These are phyloP conservation scores for Thymus quinquecostatus DNA, from an alignment of 257 asterid species.

Conservation along the genomic window DNA sequence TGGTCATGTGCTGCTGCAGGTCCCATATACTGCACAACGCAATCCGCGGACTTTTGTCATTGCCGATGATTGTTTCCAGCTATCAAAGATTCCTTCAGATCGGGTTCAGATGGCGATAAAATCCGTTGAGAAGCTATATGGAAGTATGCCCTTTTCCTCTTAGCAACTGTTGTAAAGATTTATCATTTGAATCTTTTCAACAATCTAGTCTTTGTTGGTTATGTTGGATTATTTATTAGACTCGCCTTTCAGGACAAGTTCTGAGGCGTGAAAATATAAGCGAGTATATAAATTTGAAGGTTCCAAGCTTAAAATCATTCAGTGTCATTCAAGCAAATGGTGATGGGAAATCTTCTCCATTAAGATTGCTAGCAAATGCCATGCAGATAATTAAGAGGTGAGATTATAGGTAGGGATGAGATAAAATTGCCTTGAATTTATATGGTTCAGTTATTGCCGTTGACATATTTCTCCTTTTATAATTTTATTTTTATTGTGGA, in stretches of 20 bases:
- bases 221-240: constrained; percentile 35
- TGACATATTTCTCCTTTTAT: constrained; percentile 4
- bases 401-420: constrained; percentile 35
- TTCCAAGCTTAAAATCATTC: constrained; percentile 74
- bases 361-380: constrained; percentile 55
- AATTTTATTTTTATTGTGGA: background rate
- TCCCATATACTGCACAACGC: constrained; percentile 71
- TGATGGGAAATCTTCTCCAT: constrained; percentile 49
- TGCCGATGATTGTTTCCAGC: constrained; percentile 84
- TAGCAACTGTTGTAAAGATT: constrained; percentile 1
- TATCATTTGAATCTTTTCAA: constrained; percentile 11
- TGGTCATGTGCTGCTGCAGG: constrained; percentile 87
- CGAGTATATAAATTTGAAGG: constrained; percentile 67
- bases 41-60: constrained; percentile 76
- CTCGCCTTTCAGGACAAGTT: constrained; percentile 79
- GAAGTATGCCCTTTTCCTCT: constrained; percentile 62
- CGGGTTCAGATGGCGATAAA: constrained; percentile 66
- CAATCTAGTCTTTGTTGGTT: constrained; percentile 24
- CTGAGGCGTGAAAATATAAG: constrained; percentile 78
- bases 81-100: constrained; percentile 59
- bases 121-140: constrained; percentile 78
- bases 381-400: constrained; percentile 82
- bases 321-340: constrained; percentile 56
- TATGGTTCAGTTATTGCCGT: constrained; percentile 3
- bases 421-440: constrained; percentile 20